Conservation (phyloP, 1,284 basidiomycete species). For the Athelia sp. region DNA sequence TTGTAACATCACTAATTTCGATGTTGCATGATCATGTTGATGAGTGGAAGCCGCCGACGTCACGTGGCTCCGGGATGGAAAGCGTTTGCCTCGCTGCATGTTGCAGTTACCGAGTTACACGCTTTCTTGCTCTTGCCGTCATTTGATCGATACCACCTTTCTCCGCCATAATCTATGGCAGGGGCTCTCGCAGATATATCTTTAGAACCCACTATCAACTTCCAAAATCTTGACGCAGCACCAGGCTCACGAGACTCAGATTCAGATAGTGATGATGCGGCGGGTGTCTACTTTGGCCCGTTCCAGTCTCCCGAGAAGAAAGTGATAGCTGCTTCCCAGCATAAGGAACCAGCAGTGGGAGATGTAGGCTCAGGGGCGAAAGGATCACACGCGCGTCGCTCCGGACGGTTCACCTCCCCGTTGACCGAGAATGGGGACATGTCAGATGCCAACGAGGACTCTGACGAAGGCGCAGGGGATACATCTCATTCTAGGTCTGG, state of each 20-base stretch:
- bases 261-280: slow-evolving; percentile 32
- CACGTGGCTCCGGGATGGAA: not conserved
- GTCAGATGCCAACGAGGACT: slow-evolving; percentile 21
- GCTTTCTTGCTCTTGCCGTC: no score
- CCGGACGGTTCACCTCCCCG: slow-evolving; percentile 35
- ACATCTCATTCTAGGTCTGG: slow-evolving; percentile 26
- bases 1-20: no score
- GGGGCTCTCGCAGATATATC: no score
- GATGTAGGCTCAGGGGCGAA: no score
- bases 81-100: no score
- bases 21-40: no score
- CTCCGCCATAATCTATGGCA: no score
- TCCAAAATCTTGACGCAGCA: not conserved
- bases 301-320: slow-evolving; percentile 52
- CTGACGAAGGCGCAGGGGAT: slow-evolving; percentile 25
- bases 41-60: not conserved
- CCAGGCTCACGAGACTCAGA: slow-evolving; percentile 6
- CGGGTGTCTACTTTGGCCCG: slow-evolving; percentile 48
- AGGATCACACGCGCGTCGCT: slow-evolving; percentile 41
- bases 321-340: slow-evolving; percentile 28
- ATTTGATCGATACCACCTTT: no score
- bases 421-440: slow-evolving; percentile 11
- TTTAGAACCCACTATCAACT: not conserved
- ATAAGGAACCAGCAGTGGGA: not conserved
- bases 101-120: no score